Evolutionary conservation across 352 stramenopile genomes (phyloP).

Genomic region (Pythium biforme): DNA sequence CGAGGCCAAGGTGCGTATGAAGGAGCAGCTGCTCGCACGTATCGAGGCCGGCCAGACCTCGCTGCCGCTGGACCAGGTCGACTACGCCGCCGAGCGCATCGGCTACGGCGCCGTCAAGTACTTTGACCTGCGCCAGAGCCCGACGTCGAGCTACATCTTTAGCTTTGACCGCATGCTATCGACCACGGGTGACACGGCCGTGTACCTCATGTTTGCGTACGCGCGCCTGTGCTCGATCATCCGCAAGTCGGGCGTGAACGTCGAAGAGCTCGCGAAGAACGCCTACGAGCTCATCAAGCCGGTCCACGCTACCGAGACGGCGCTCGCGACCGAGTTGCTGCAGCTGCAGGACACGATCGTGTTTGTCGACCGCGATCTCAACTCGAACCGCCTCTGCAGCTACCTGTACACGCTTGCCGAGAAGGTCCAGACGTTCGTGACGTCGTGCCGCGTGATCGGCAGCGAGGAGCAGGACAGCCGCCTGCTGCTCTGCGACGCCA

Average conservation of each 20-base stretch:
- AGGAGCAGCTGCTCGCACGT: constrained; percentile 89
- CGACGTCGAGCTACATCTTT: constrained; percentile 98
- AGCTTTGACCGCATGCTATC: constrained; percentile 99
- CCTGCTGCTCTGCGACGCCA: constrained; percentile 95
- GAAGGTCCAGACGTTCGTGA: constrained; percentile 98
- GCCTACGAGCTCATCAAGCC: constrained; percentile 60
- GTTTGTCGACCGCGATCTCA: constrained; percentile 94
- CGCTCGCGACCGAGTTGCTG: constrained; percentile 94
- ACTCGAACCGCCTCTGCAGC: constrained; percentile 97
- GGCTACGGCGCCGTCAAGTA: constrained; percentile 99
- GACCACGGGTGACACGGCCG: constrained; percentile 98
- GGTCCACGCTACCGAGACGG: constrained; percentile 84
- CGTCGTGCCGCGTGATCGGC: constrained; percentile 96
- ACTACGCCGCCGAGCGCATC: constrained; percentile 93
- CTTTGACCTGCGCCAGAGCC: constrained; percentile 98
- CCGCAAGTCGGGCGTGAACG: constrained; percentile 90
- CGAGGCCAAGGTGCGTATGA: constrained; percentile 96
- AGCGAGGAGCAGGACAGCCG: constrained; percentile 94
- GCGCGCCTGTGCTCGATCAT: constrained; percentile 98
- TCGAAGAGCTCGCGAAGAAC: constrained; percentile 61
- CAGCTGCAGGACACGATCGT: constrained; percentile 95
- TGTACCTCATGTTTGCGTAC: constrained; percentile 99
- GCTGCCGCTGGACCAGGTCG: constrained; percentile 89
- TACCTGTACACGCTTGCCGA: constrained; percentile 98
- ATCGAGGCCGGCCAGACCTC: constrained; percentile 91